Base-by-base conservation (phyloP, 148 eudicot genomes). In the Rhododendron henanense region DNA sequence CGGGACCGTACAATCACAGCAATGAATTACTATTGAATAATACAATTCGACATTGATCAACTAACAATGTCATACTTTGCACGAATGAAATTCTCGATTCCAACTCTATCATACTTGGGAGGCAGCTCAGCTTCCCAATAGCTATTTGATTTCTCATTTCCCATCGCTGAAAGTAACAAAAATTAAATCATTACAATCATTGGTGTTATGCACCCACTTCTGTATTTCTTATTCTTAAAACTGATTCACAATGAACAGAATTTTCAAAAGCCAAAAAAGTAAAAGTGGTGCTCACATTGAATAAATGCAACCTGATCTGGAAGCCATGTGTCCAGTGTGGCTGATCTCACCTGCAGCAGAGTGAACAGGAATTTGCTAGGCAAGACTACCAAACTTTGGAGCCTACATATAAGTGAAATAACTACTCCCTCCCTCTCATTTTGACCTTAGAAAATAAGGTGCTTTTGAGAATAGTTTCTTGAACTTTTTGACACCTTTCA, bases 91-190 rank as follows among this genome's bases (percentile, higher is more conserved):
- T 97, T 95, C 88, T 97, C 99, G 92, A 97, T 93, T 39, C 99
- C 99, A 88, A 97, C 99, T 92, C 99, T 91, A 85, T 97, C 94
- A 85, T 97, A 97, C 88, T 94, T 95, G 83, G 99, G 95, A 55
- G 99, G 99, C 78, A 97, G 91, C 83, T 97, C 98, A 41, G 98
- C 98, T 92, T 97, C 99, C 99, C 99, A 97, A 83, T 93, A 94
- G 87, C 92, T 92, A 87, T 97, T 97, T 78, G 99, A 88, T 89
- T 86, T 94, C 85, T 91, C 96, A 77, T 97, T 97, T 84, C 99
- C 99, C 99, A 97, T 93, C 35, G 98, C 99, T 97, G 90, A 41
- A 74, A 84, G 39, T 81, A 50, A 85, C 87, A 48, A 3, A 84
- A 69, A 89, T 78, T 57, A 87, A 8, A 65, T 65, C 9, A 65